phyloP scores from a whole-genome alignment of 305 asterid species.

The Solanum hybrid region DNA sequence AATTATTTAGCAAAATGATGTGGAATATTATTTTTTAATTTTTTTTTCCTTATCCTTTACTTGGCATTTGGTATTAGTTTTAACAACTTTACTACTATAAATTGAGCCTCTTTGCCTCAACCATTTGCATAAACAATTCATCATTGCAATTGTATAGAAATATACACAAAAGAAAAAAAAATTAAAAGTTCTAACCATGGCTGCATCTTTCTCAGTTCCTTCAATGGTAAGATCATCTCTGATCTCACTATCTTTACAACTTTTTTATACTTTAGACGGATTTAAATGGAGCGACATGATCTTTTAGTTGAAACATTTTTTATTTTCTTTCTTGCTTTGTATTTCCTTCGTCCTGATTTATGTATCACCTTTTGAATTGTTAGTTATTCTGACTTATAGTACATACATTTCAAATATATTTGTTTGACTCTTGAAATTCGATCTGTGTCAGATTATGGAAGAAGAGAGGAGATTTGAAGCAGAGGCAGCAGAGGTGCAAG shows the following conservation, averaged over 20 bases:
- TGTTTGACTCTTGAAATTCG: not conserved
- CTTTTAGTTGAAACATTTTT: too few relatives aligned
- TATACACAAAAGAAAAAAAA: not conserved
- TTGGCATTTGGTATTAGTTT: not conserved
- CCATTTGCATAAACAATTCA: conserved; percentile 8
- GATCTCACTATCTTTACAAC: not conserved
- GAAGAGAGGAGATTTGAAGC: conserved; percentile 86
- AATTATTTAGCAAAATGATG: conserved; percentile 3
- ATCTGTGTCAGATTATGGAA: conserved; percentile 59
- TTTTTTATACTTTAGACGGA: not conserved
- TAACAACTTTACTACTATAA: conserved; percentile 23
- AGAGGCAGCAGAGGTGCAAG: conserved; percentile 86
- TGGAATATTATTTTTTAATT: not conserved
- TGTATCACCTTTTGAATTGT: not conserved
- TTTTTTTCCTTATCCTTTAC: not conserved
- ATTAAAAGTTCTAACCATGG: conserved; percentile 54
- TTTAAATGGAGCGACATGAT: not conserved
- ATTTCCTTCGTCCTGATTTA: not conserved
- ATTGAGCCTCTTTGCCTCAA: conserved; percentile 9
- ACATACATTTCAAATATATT: not conserved
- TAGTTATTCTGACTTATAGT: not conserved
- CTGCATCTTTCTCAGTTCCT: conserved; percentile 82
- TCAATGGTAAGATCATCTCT: conserved; percentile 45
- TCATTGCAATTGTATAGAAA: conserved; percentile 11
- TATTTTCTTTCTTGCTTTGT: not conserved